Evolutionary conservation across 148 eudicot genomes (phyloP), one percentile per base, ranked within the genome.

Genomic region (Agrostemma githago): DNA sequence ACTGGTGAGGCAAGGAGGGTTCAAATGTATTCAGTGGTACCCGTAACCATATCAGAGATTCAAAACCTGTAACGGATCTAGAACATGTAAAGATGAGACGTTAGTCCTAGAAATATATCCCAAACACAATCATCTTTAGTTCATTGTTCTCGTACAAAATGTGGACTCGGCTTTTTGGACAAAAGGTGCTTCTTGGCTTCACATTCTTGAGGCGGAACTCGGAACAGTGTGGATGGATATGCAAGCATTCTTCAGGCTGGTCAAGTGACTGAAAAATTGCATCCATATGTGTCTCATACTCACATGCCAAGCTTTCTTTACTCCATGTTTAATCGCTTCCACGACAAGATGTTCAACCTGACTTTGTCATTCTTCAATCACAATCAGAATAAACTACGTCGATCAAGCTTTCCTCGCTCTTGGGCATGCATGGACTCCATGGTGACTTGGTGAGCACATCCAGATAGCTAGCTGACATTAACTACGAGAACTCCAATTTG

Each of bases 291-390:
- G 64, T 43, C 68, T 39, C 40, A 14, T 5, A 12, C 40, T 43
- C 68, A 38, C 40, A 15, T 16, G 15, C 46, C 57, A 42, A 53
- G 39, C 77, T 66, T 67, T 20, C n/a, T 53, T 10, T 12, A 46
- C 40, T 20, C 59, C 3, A 44, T 20, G 66, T 12, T 65, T 58
- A 48, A 1, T 68, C 17, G 26, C 57, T 20, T 64, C 40, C 40
- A 21, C 14, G 26, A 67, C 17, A 60, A 20, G 37, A 41, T 51
- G 64, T 68, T 56, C 48, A 62, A 20, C 8, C 68, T 57, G 42
- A 75, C 56, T 41, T 43, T 48, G 46, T n/a, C 8, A 66, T 60
- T 53, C 57, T 57, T 20, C 56, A 76, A 9, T 68, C 19, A 68
- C 21, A 10, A 54, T 11, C 6, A 40, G 44, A 54, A 43, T 44